Conservation (phyloP, 768 basidiomycete genomes). For the Coprinopsis cinerea region DNA sequence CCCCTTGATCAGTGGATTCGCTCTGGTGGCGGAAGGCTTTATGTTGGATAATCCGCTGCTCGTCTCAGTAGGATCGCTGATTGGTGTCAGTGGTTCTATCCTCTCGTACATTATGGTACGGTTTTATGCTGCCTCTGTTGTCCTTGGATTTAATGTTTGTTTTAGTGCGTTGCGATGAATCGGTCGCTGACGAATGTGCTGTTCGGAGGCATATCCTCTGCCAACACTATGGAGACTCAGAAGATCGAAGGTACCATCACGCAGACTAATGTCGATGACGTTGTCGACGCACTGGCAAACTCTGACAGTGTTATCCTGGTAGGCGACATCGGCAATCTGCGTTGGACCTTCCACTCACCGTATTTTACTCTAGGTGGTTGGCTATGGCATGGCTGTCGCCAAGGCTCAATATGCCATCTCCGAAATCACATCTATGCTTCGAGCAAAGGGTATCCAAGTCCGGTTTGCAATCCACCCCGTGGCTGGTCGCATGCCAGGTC, state of each 20-base stretch:
- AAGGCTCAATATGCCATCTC: slow-evolving; percentile 80
- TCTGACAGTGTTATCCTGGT: slow-evolving; percentile 83
- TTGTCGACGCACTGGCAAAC: slow-evolving; percentile 70
- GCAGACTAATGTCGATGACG: slow-evolving; percentile 74
- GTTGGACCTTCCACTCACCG: background rate
- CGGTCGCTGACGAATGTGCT: slow-evolving; percentile 79
- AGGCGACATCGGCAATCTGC: slow-evolving; percentile 9
- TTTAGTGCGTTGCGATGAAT: slow-evolving; percentile 89
- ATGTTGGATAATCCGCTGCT: slow-evolving; percentile 86
- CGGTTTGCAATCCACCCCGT: slow-evolving; percentile 89
- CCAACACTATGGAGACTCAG: slow-evolving; percentile 47
- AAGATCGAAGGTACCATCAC: slow-evolving; percentile 84
- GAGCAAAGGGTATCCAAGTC: slow-evolving; percentile 71
- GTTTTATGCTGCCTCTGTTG: background rate
- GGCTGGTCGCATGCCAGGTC: slow-evolving; percentile 89
- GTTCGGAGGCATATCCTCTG: slow-evolving; percentile 75
- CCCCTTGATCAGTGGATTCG: slow-evolving; percentile 51
- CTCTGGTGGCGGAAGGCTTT: slow-evolving; percentile 87
- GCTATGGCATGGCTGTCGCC: slow-evolving; percentile 90
- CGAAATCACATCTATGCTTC: slow-evolving; percentile 70
- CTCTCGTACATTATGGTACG: slow-evolving; percentile 89
- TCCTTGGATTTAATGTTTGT: background rate
- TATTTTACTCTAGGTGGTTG: slow-evolving; percentile 52
- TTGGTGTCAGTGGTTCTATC: slow-evolving; percentile 88
- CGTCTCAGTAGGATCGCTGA: slow-evolving; percentile 79